Evolutionary conservation across 345 rosid genomes (phyloP).

Genomic region (Heritiera littoralis): DNA sequence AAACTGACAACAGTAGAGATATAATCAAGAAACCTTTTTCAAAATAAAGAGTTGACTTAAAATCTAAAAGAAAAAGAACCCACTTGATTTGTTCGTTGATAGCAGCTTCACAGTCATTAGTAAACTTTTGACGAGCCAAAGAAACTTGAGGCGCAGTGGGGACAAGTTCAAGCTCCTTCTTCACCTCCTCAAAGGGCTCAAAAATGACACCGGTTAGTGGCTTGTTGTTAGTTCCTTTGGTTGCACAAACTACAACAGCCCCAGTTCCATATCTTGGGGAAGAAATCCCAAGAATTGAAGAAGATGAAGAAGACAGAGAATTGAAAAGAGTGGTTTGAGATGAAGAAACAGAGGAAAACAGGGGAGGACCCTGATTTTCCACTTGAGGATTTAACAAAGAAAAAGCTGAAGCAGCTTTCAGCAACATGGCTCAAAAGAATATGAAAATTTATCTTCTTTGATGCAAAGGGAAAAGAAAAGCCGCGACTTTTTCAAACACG

Average conservation of each 20-base stretch:
- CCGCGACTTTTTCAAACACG: background rate
- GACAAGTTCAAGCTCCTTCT: constrained; percentile 92
- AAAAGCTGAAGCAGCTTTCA: constrained; percentile 43
- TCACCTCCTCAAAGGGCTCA: constrained; percentile 86
- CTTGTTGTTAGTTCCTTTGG: constrained; percentile 38
- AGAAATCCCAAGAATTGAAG: constrained; percentile 29
- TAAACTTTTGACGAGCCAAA: constrained; percentile 76
- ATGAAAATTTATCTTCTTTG: too few relatives aligned
- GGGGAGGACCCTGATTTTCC: constrained; percentile 29
- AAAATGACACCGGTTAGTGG: constrained; percentile 64
- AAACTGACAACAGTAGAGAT: background rate
- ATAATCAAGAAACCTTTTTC: background rate
- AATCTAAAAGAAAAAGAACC: background rate
- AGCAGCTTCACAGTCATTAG: constrained; percentile 71
- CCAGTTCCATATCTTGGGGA: constrained; percentile 26
- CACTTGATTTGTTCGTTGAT: constrained; percentile 92
- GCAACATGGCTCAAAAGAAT: constrained; percentile 38
- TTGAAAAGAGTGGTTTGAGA: constrained; percentile 14
- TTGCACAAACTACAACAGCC: constrained; percentile 26
- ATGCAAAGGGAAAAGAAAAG: background rate
- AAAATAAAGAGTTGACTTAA: background rate
- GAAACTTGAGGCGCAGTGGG: constrained; percentile 68
- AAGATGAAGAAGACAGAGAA: background rate
- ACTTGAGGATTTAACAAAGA: constrained; percentile 39
- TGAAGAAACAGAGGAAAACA: constrained; percentile 35